These are phyloP conservation scores for Elsinoe ampelina DNA, from an alignment of 2,329 filamentous ascomycete species.

Conservation along the genomic window DNA sequence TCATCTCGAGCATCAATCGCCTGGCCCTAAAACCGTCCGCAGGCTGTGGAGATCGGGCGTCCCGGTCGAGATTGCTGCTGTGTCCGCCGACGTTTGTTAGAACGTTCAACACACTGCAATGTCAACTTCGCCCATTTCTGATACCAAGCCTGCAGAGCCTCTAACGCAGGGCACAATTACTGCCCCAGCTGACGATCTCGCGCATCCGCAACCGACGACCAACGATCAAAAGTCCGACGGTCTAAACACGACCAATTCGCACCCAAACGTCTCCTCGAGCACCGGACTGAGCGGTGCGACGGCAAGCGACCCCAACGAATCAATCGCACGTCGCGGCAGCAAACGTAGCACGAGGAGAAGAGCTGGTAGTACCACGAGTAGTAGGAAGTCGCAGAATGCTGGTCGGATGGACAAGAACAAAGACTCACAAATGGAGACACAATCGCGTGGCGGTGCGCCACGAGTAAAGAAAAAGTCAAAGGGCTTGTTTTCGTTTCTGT, in stretches of 20 bases:
- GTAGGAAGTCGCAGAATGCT: constrained; percentile 35
- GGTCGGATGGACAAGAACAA: constrained; percentile 32
- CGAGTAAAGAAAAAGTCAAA: constrained; percentile 34
- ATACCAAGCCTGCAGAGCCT: constrained; percentile 10
- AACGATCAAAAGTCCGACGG: neutral
- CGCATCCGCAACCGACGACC: neutral
- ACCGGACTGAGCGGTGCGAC: constrained; percentile 37
- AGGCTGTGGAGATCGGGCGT: constrained; percentile 1
- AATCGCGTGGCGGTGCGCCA: constrained; percentile 22
- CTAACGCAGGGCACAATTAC: neutral
- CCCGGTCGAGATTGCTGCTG: constrained; percentile 12
- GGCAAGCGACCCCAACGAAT: constrained; percentile 35
- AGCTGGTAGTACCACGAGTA: constrained; percentile 38
- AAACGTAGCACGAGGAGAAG: constrained; percentile 39
- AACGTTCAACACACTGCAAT: constrained; percentile 11
- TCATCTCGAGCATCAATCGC: neutral
- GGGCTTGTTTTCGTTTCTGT: constrained; percentile 47
- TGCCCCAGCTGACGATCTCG: constrained; percentile 1
- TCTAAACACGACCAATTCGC: constrained; percentile 1
- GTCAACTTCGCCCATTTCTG: constrained; percentile 9
- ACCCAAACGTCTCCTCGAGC: constrained; percentile 17
- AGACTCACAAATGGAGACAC: constrained; percentile 25
- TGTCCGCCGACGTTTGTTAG: constrained; percentile 10
- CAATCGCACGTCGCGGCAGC: constrained; percentile 23
- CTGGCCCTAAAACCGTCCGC: neutral